Evolutionary conservation across 202 grass and related monocot species (phyloP).

Genomic region (Dendrocalamus latiflorus): DNA sequence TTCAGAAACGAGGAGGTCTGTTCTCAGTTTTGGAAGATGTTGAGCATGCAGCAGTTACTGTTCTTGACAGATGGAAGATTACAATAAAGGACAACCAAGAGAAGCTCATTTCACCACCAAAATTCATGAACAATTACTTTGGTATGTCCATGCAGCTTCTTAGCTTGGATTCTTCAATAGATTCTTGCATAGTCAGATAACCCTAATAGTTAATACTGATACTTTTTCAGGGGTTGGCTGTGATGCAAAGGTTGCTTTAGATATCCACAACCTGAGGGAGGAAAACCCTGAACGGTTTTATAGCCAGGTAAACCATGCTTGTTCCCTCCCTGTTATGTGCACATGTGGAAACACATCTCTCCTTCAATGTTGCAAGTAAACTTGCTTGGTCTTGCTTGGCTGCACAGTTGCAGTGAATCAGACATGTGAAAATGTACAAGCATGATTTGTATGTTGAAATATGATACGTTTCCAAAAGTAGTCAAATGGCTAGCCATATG

Average conservation of each 20-base stretch:
- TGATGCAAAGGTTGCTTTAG: slow-evolving; percentile 97
- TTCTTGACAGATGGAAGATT: slow-evolving; percentile 76
- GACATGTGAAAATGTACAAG: neutral
- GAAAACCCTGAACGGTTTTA: slow-evolving; percentile 95
- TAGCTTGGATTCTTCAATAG: neutral
- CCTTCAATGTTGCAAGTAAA: slow-evolving; percentile 12
- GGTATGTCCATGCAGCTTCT: slow-evolving; percentile 23
- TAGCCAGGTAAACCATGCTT: slow-evolving; percentile 60
- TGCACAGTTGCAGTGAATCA: neutral
- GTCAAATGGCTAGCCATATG: neutral
- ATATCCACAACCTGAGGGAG: slow-evolving; percentile 96
- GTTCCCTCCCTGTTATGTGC: neutral
- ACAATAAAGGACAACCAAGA: slow-evolving; percentile 46
- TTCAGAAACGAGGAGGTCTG: slow-evolving; percentile 62
- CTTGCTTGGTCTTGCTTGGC: neutral
- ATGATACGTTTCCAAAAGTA: neutral
- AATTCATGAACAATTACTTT: slow-evolving; percentile 72
- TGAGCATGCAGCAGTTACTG: slow-evolving; percentile 67
- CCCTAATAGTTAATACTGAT: slow-evolving; percentile 1
- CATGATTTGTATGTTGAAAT: neutral
- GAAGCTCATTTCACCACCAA: slow-evolving; percentile 30
- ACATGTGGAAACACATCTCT: neutral
- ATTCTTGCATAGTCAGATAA: neutral
- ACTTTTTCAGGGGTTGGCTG: slow-evolving; percentile 79
- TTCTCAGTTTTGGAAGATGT: slow-evolving; percentile 51